Percentiles rank a stretch among this genome's conserved stretches.
Conservation (phyloP, 2,329 filamentous ascomycete species). For the Epichloe gansuensis region DNA sequence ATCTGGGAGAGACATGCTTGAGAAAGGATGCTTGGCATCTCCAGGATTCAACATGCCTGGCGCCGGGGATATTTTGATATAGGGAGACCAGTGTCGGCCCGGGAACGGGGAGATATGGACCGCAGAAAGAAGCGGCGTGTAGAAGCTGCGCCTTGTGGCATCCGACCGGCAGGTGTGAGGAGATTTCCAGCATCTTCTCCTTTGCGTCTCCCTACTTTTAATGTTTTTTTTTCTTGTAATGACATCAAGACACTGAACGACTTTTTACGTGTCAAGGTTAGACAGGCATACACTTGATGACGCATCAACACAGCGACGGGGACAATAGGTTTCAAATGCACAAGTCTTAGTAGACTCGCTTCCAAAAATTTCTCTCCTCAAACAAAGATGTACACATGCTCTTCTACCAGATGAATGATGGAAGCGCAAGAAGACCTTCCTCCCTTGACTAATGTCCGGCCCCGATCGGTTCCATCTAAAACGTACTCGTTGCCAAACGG, state of each 20-base stretch:
- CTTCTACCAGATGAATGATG: not conserved
- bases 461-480: conserved; percentile 33
- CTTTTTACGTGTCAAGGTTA: not conserved
- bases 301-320: not conserved
- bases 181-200: too few species aligned
- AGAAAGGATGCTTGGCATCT: conserved; percentile 11
- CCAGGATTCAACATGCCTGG: conserved; percentile 15
- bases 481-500: conserved; percentile 85
- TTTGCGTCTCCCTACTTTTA: too few species aligned
- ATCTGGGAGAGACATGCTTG: conserved; percentile 9
- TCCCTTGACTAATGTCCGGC: too few species aligned
- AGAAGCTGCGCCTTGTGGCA: not conserved
- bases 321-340: too few species aligned
- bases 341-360: not conserved
- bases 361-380: not conserved
- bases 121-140: not conserved
- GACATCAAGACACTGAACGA: not conserved
- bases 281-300: not conserved
- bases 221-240: too few species aligned
- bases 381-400: not conserved
- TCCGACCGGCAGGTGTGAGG: too few species aligned
- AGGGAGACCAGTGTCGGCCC: conserved; percentile 2
- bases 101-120: not conserved
- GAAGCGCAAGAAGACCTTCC: not conserved
- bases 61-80: conserved; percentile 22